Base-by-base conservation (phyloP, 1,284 basidiomycete species). In the Phenoliferia sp. region DNA sequence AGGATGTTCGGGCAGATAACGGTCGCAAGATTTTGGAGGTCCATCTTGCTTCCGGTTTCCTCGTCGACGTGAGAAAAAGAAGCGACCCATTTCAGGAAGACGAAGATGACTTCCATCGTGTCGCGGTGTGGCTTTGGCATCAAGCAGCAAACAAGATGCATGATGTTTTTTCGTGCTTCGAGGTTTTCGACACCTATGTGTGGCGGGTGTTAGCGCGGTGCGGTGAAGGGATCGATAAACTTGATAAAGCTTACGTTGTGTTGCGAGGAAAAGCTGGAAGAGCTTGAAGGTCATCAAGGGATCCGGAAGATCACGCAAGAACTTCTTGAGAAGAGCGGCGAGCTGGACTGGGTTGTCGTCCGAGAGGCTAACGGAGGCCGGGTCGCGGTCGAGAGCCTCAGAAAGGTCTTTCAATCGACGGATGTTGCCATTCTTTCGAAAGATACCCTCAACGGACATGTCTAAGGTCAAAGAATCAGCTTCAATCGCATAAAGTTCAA, bases 41-140 rank as follows among this genome's bases (percentile, higher is more conserved):
- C 95, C 95, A 99, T 99, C 82, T 95, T 95, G 82, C 91, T 94
- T 48, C 95, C 95, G 0, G 95, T 98, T 79, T 95, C 93, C 76
- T 95, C 94, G 78, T 99, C 95, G 80, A 96, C 87, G 80, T 99
- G 94, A 57, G 95, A 94, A 79, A 99, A 99, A 5, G 93, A 95
- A 6, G 95, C 95, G 2, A 99, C 95, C 96, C 96, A 99, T 80
- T 96, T 95, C 74, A 99, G 84, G 82, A 99, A 99, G 26, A 97
- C 94, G 77, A 97, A 98, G 56, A 99, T 82, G 59, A 97, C 93
- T 80, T 99, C 95, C 86, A 97, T 87, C 32, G 94, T 97, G 79
- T 99, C 96, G 69, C 96, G 87, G 78, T 99, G 93, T 65, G 87
- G 86, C 80, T 92, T 94, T 19, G 95, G 96, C 74, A 99, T 82